Percentiles rank a stretch among this genome's conserved stretches.
phyloP scores from a whole-genome alignment of 345 rosid species.

The Melaleuca quinquenervia region DNA sequence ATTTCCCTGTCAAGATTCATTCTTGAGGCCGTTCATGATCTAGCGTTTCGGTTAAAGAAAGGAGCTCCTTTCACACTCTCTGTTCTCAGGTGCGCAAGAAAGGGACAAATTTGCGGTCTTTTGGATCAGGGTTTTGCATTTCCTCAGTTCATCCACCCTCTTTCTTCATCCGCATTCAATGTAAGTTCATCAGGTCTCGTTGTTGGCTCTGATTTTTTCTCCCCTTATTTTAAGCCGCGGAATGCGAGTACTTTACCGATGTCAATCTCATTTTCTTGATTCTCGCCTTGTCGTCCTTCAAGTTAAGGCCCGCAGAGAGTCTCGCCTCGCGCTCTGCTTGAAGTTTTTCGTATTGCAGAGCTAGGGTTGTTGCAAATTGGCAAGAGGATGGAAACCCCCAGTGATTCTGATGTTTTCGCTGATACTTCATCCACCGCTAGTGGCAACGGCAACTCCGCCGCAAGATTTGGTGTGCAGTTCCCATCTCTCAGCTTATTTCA shows the following conservation, averaged over 20 bases:
- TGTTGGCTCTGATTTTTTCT: not conserved
- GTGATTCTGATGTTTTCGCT: not conserved
- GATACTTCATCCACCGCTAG: not conserved
- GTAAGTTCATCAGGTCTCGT: not conserved
- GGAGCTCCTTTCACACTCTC: not conserved
- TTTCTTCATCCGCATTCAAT: not conserved
- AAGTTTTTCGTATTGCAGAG: not conserved
- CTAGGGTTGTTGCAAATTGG: not conserved
- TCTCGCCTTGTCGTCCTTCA: not conserved
- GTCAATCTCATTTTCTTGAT: not conserved
- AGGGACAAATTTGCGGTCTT: not conserved
- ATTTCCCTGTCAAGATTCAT: not conserved
- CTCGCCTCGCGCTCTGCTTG: not conserved
- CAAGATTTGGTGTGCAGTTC: slow-evolving; percentile 11
- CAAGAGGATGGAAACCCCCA: not conserved
- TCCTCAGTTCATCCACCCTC: not conserved
- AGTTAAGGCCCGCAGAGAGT: not conserved
- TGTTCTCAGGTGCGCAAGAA: not conserved
- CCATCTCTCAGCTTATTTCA: slow-evolving; percentile 14
- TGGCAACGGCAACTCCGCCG: not conserved
- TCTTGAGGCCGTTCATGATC: not conserved
- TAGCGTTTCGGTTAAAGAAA: not conserved
- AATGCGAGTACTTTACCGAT: not conserved
- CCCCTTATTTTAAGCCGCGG: not conserved
- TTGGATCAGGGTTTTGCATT: not conserved